Conservation (phyloP, 2,329 filamentous ascomycete species). For the Penicillium sp. region DNA sequence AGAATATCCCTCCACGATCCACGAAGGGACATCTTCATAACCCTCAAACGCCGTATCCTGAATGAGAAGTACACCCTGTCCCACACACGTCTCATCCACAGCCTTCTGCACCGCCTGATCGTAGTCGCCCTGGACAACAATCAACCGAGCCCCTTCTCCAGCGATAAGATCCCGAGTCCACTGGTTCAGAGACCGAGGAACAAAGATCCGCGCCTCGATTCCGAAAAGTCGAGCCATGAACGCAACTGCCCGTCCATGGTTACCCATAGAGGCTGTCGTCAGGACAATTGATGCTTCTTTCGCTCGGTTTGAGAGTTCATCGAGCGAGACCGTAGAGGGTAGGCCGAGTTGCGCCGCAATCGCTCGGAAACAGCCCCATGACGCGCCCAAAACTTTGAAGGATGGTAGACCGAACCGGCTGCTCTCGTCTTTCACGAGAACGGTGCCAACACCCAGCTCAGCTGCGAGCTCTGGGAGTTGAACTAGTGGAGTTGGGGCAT, state of each 20-base stretch:
- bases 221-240: conserved; percentile 62
- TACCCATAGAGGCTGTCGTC: conserved; percentile 70
- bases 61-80: conserved; percentile 54
- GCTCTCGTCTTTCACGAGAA: conserved; percentile 71
- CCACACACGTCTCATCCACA: conserved; percentile 36
- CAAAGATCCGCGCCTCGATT: conserved; percentile 58
- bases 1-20: conserved; percentile 74
- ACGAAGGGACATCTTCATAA: conserved; percentile 65
- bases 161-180: conserved; percentile 55
- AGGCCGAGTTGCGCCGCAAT: conserved; percentile 49
- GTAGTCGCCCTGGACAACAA: conserved; percentile 58
- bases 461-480: conserved; percentile 54
- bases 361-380: conserved; percentile 66
- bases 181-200: conserved; percentile 58
- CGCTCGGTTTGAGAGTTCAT: conserved; percentile 41
- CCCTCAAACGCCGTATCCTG: conserved; percentile 67
- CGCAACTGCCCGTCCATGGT: conserved; percentile 71
- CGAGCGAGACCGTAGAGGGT: conserved; percentile 43
- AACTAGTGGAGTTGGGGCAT: conserved; percentile 55
- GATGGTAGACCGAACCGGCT: conserved; percentile 65
- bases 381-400: conserved; percentile 79
- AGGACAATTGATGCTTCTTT: conserved; percentile 42
- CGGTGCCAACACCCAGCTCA: conserved; percentile 55
- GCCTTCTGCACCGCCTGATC: conserved; percentile 59
- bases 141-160: conserved; percentile 61